Evolutionary conservation across 768 basidiomycete species (phyloP).

Genomic region (Suillus tomentosus): DNA sequence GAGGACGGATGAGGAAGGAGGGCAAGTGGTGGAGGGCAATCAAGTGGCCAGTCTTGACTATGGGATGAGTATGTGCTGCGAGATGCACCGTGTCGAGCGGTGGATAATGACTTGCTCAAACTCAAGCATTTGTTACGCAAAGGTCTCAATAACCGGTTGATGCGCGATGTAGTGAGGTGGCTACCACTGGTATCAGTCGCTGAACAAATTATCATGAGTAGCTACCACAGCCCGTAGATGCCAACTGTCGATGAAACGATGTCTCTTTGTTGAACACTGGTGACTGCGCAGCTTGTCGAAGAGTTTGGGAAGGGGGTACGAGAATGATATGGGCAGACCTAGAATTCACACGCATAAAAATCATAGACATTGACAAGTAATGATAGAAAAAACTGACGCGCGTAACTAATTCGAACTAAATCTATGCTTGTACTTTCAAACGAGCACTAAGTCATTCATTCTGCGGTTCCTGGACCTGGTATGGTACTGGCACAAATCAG

Average conservation of each 20-base stretch:
- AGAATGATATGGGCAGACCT: too few relatives aligned
- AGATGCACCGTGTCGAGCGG: constrained; percentile 15
- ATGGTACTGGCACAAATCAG: too few relatives aligned
- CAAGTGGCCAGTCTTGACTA: constrained; percentile 24
- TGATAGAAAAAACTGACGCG: too few relatives aligned
- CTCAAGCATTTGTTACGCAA: constrained; percentile 48
- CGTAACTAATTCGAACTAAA: too few relatives aligned
- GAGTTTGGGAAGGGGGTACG: neutral
- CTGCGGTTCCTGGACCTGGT: too few relatives aligned
- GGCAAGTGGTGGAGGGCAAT: constrained; percentile 35
- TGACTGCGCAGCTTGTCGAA: neutral
- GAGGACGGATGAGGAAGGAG: constrained; percentile 41
- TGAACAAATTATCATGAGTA: constrained; percentile 4
- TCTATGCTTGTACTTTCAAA: too few relatives aligned
- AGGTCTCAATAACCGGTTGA: constrained; percentile 49
- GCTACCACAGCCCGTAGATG: neutral
- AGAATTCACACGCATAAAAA: too few relatives aligned
- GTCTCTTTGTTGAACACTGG: neutral
- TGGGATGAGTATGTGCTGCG: constrained; percentile 10
- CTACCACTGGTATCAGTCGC: constrained; percentile 22
- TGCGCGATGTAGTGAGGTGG: constrained; percentile 41
- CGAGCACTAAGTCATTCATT: too few relatives aligned
- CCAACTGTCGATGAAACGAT: neutral
- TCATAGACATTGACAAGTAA: too few relatives aligned
- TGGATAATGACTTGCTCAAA: constrained; percentile 20